phyloP scores from a whole-genome alignment of 257 asterid species.

The Galeopsis tetrahit region DNA sequence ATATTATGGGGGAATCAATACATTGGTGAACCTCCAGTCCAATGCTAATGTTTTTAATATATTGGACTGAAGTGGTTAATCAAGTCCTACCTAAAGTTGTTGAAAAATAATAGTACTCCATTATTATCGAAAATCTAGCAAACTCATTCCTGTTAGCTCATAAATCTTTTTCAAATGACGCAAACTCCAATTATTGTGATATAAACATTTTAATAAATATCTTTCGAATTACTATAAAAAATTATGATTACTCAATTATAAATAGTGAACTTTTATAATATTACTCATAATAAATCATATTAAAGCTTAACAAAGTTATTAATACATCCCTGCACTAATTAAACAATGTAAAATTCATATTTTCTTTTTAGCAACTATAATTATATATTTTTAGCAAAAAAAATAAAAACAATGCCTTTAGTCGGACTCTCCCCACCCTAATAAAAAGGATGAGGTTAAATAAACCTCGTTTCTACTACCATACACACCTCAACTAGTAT shows the following conservation, averaged over 20 bases:
- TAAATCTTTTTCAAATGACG: neutral
- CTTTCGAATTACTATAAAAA: neutral
- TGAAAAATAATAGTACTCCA: neutral
- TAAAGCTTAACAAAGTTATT: neutral
- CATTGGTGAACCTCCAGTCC: neutral
- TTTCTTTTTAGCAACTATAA: too few species aligned
- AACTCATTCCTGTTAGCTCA: conserved; percentile 5
- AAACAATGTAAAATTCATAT: neutral
- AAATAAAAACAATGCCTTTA: too few species aligned
- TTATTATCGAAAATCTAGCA: neutral
- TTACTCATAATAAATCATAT: neutral
- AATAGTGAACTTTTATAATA: neutral
- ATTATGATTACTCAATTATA: neutral
- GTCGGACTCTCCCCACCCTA: too few species aligned
- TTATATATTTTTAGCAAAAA: too few species aligned
- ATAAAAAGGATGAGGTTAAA: too few species aligned
- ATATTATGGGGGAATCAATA: neutral
- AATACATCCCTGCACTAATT: neutral
- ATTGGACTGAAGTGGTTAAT: conserved; percentile 15
- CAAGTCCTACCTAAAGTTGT: conserved; percentile 23
- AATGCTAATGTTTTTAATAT: neutral
- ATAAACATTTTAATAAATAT: neutral
- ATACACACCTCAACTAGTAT: too few species aligned
- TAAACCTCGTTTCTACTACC: too few species aligned
- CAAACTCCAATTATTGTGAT: conserved; percentile 1